These are phyloP conservation scores for Coccomyxa subellipsoidea DNA, from an alignment of 163 green algal species.

Conservation along the genomic window DNA sequence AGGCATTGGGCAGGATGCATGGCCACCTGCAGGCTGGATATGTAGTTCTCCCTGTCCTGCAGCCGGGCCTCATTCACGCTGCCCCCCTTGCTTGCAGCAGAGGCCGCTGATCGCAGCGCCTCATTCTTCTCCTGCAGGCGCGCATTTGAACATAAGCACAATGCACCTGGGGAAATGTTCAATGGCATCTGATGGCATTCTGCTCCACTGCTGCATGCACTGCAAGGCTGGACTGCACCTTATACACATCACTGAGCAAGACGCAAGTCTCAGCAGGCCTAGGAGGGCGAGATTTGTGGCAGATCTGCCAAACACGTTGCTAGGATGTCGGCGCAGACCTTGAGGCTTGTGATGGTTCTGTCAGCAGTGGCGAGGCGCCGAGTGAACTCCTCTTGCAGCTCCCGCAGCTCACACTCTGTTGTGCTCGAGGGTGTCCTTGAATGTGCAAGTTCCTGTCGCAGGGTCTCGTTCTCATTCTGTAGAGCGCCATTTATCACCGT, in stretches of 20 bases:
- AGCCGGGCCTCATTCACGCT: conserved; percentile 32
- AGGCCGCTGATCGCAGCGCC: conserved; percentile 41
- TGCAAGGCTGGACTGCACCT: too few relatives aligned
- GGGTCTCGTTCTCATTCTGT: conserved; percentile 70
- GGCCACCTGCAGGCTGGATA: conserved; percentile 40
- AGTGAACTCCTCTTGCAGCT: conserved; percentile 77
- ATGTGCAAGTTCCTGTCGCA: conserved; percentile 48
- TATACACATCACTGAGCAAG: too few relatives aligned
- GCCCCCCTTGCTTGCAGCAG: conserved; percentile 39
- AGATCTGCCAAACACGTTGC: too few relatives aligned
- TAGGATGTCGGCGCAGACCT: conserved; percentile 39
- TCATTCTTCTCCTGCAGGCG: conserved; percentile 43
- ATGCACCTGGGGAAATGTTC: too few relatives aligned
- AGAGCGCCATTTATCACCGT: conserved; percentile 71
- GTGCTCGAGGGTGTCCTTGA: conserved; percentile 23
- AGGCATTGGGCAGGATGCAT: background rate
- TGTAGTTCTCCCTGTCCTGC: conserved; percentile 34
- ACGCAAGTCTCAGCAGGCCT: too few relatives aligned
- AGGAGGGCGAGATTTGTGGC: too few relatives aligned
- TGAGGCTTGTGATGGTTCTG: conserved; percentile 51
- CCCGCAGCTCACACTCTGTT: conserved; percentile 31
- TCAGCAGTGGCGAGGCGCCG: conserved; percentile 58
- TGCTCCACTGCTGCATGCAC: too few relatives aligned
- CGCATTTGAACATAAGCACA: too few relatives aligned
- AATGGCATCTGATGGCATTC: too few relatives aligned